Evolutionary conservation across 2,329 filamentous ascomycete species (phyloP), one percentile per base, ranked within the genome.

Genomic region (Tolypocladium amazonense): DNA sequence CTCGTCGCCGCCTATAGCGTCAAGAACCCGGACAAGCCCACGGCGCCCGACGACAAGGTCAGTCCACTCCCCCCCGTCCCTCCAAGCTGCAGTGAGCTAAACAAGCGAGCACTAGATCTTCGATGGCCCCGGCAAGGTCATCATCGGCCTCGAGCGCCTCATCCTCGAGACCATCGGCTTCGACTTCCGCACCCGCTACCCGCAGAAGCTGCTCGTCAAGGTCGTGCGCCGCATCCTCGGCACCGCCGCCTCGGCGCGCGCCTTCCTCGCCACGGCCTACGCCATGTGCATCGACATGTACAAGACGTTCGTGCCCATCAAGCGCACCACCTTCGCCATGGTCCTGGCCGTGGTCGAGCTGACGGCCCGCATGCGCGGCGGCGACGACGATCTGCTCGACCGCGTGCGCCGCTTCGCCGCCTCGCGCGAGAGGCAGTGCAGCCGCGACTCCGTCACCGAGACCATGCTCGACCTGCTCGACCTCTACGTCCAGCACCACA

Each of bases 91-190:
- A 33, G 30, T 33, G 30, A 6, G 33, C 33, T 35, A 35, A 35
- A 35, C 33, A 35, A 35, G 33, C 33, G 11, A 35, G 33, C 33
- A 9, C 11, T 35, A 35, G 41, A 14, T 45, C 41, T 45, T 45
- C 41, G 41, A 45, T 4, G 41, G 41, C 41, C 41, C 41, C n/a
- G 43, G 89, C 18, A 89, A 91, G 65, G 84, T 88, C 60, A 88
- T 97, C 64, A 92, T 97, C 63, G 91, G 90, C 1, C 83, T 97
- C 4, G 94, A 99, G 75, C 85, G 94, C 6, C 83, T 96, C 59
- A 95, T 97, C 74, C 86, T 99, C 57, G 94, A 99, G 75, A 88
- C 90, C 2, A 88, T 92, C 37, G 88, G 89, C 63, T 99, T 99
- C 73, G 93, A 99, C 73, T 97, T 97, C 70, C 86, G 92, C 41